These are phyloP conservation scores for Debaryomycetaceae sp. DNA, from an alignment of 1,139 yeast species.

Conservation along the genomic window DNA sequence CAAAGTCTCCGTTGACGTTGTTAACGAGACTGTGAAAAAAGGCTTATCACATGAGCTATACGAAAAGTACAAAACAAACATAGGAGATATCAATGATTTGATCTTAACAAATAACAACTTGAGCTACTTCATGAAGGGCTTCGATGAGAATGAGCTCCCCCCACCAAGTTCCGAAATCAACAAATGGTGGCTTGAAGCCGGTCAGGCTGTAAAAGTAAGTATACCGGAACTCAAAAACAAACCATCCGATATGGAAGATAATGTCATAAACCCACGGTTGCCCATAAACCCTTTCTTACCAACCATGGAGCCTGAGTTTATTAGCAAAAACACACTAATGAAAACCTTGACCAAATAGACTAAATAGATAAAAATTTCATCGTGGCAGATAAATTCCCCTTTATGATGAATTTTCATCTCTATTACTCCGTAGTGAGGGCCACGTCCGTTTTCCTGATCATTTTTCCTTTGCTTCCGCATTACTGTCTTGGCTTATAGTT, in stretches of 20 bases:
- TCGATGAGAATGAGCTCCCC: slow-evolving; percentile 50
- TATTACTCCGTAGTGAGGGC: no score
- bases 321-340: slow-evolving; percentile 23
- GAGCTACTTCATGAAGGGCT: slow-evolving; percentile 25
- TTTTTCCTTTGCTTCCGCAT: background rate
- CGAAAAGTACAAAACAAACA: slow-evolving; percentile 45
- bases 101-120: slow-evolving; percentile 27
- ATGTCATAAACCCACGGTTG: slow-evolving; percentile 60
- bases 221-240: slow-evolving; percentile 38
- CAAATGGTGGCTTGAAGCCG: slow-evolving; percentile 92
- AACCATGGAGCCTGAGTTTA: slow-evolving; percentile 34
- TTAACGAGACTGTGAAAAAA: slow-evolving; percentile 63
- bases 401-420: no score
- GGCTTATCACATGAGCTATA: slow-evolving; percentile 60
- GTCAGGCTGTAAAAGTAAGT: slow-evolving; percentile 66
- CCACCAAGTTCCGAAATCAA: slow-evolving; percentile 81
- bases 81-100: slow-evolving; percentile 41
- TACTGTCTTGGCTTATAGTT: background rate
- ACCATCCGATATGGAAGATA: slow-evolving; percentile 28
- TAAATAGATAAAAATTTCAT: background rate
- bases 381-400: no score
- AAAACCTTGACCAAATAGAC: slow-evolving; percentile 12
- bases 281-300: slow-evolving; percentile 68
- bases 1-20: slow-evolving; percentile 60
- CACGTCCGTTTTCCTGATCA: no score